Evolutionary conservation across 768 basidiomycete genomes (phyloP).

Genomic region (Tricholoma furcatifolium): DNA sequence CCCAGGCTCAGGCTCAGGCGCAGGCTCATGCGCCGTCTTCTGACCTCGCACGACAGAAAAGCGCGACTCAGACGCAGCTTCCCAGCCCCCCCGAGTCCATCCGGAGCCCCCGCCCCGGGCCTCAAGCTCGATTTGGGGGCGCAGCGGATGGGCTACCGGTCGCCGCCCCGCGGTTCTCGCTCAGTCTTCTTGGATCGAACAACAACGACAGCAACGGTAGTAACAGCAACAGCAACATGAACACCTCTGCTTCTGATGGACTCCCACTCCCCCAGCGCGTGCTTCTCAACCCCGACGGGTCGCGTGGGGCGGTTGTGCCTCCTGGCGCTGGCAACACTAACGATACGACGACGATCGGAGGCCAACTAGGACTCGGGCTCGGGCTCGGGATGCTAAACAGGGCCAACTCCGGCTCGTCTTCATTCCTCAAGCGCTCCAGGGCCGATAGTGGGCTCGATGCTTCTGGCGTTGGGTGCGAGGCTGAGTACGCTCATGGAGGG

Average conservation of each 20-base stretch:
- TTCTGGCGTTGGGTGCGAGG: too few species aligned
- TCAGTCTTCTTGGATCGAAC: conserved; percentile 14
- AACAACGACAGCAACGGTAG: conserved; percentile 11
- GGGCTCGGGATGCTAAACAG: not conserved
- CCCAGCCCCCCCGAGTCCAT: conserved; percentile 17
- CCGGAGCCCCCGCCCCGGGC: too few species aligned
- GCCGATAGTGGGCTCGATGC: too few species aligned
- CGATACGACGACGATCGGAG: too few species aligned
- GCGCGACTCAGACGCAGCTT: conserved; percentile 13
- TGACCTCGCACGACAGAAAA: not conserved
- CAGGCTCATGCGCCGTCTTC: not conserved
- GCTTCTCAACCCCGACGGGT: conserved; percentile 13
- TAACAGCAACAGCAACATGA: conserved; percentile 9
- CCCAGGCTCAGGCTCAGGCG: not conserved
- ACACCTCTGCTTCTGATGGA: too few species aligned
- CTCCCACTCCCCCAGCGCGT: conserved; percentile 15
- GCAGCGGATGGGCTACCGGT: not conserved
- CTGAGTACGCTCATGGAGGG: too few species aligned
- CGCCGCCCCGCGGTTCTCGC: conserved; percentile 5
- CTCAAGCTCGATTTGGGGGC: too few species aligned
- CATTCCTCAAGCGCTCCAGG: too few species aligned
- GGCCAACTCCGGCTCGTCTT: too few species aligned
- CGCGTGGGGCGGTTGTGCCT: conserved; percentile 6
- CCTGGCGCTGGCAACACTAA: conserved; percentile 1
- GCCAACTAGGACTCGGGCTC: conserved; percentile 1